These are phyloP conservation scores for Tetrapisispora iriomotensis DNA, from an alignment of 805 yeast species.

Conservation along the genomic window DNA sequence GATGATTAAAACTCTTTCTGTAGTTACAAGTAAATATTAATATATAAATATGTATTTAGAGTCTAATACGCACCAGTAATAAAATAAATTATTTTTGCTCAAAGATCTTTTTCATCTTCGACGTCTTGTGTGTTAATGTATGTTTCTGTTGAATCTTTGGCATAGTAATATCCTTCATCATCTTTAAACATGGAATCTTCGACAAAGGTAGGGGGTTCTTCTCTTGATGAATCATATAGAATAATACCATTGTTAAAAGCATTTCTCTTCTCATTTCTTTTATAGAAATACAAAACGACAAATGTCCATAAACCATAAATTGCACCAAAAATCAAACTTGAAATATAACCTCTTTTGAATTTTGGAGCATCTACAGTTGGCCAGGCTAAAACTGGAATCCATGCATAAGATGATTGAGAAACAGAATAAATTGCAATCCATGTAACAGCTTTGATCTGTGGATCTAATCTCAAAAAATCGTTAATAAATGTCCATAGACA, in stretches of 20 bases:
- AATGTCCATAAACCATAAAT: conserved; percentile 41
- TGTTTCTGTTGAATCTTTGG: neutral
- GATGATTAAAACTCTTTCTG: neutral
- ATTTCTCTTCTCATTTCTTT: conserved; percentile 39
- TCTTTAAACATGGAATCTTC: conserved; percentile 19
- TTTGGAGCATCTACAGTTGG: conserved; percentile 51
- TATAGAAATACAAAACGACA: conserved; percentile 44
- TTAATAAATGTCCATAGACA: conserved; percentile 49
- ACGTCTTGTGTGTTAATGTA: neutral
- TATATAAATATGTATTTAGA: too few species aligned
- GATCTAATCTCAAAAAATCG: conserved; percentile 49
- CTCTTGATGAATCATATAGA: conserved; percentile 34
- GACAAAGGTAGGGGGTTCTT: conserved; percentile 25
- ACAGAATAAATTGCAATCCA: conserved; percentile 47
- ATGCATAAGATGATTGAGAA: conserved; percentile 52
- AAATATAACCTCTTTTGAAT: conserved; percentile 43
- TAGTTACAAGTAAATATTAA: too few species aligned
- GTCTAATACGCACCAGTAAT: too few species aligned
- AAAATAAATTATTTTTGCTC: too few species aligned
- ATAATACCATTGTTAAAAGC: conserved; percentile 42
- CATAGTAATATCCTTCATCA: conserved; percentile 22
- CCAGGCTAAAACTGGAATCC: conserved; percentile 45
- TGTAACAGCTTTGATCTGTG: conserved; percentile 44
- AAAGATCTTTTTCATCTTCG: neutral
- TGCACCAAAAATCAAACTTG: conserved; percentile 39